Evolutionary conservation across 768 basidiomycete species (phyloP).

Genomic region (Amanita rubescens): DNA sequence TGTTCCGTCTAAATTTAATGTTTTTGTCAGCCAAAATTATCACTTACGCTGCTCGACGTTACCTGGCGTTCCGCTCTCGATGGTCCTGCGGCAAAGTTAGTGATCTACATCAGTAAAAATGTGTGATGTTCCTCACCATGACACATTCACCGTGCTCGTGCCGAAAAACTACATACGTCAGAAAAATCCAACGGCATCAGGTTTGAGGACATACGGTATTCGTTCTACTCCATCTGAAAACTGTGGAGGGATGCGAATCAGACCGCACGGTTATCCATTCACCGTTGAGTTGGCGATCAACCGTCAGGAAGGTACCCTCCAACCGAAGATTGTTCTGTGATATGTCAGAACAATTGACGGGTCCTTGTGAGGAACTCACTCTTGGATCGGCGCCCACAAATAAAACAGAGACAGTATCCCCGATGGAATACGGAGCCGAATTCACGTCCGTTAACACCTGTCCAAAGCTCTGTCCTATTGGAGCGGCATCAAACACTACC

Average conservation of each 20-base stretch:
- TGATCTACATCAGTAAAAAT: background rate
- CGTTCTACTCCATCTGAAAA: conserved; percentile 55
- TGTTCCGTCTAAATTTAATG: conserved; percentile 44
- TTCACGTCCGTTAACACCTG: conserved; percentile 50
- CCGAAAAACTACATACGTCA: conserved; percentile 38
- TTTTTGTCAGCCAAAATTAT: conserved; percentile 1
- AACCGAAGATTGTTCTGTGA: conserved; percentile 68
- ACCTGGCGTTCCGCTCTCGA: conserved; percentile 55
- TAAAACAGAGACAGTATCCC: conserved; percentile 50
- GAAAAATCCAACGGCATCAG: background rate
- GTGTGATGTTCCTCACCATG: conserved; percentile 41
- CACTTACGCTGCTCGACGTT: conserved; percentile 13
- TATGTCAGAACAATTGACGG: conserved; percentile 2
- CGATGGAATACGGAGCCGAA: conserved; percentile 39
- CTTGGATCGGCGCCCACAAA: conserved; percentile 78
- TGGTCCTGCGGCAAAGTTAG: conserved; percentile 36
- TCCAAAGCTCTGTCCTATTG: conserved; percentile 54
- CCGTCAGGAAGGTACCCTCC: conserved; percentile 63
- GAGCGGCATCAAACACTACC: conserved; percentile 55
- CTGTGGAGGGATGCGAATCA: conserved; percentile 76
- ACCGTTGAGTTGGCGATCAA: conserved; percentile 44
- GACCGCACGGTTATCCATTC: conserved; percentile 54
- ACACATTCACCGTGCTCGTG: conserved; percentile 57
- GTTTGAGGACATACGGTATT: conserved; percentile 33
- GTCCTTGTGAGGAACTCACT: conserved; percentile 30